A percentile compares a stretch with the other conserved stretches of the same genome.
These are phyloP conservation scores for Trichoderma gamsii DNA, from an alignment of 495 filamentous ascomycete genomes.

Conservation along the genomic window DNA sequence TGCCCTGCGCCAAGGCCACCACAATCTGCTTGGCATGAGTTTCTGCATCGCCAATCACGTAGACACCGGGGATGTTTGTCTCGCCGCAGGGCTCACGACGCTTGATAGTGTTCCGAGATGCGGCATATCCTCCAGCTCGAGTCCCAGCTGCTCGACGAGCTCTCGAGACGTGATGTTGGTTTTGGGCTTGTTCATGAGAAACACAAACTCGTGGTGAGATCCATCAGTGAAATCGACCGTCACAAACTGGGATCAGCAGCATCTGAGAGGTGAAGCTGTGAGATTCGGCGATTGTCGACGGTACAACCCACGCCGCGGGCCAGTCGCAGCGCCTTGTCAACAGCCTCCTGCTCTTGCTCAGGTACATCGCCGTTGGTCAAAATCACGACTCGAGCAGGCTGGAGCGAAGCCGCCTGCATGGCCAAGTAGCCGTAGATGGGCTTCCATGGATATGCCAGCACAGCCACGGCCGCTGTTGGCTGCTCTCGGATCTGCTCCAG, in stretches of 20 bases:
- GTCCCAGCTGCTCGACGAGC: not conserved
- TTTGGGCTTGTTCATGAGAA: not conserved
- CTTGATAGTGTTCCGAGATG: not conserved
- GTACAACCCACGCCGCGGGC: not conserved
- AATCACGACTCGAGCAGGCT: not conserved
- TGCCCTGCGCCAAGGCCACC: not conserved
- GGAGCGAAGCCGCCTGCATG: not conserved
- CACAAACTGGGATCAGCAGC: not conserved
- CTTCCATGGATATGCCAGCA: not conserved
- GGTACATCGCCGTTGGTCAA: not conserved
- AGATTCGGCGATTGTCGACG: not conserved
- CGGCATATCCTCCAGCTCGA: not conserved
- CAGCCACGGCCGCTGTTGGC: not conserved
- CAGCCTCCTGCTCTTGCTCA: not conserved
- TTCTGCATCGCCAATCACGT: not conserved
- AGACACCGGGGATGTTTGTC: not conserved
- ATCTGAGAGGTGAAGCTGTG: not conserved
- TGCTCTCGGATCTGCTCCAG: not conserved
- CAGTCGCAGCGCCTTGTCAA: not conserved
- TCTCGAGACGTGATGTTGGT: not conserved
- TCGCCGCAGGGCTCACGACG: not conserved
- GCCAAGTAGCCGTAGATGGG: not conserved
- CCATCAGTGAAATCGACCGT: not conserved
- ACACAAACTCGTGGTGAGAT: not conserved
- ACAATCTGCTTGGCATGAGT: not conserved